These are phyloP conservation scores for Colletotrichum caudatum DNA, from an alignment of 2,329 filamentous ascomycete genomes.

Conservation along the genomic window DNA sequence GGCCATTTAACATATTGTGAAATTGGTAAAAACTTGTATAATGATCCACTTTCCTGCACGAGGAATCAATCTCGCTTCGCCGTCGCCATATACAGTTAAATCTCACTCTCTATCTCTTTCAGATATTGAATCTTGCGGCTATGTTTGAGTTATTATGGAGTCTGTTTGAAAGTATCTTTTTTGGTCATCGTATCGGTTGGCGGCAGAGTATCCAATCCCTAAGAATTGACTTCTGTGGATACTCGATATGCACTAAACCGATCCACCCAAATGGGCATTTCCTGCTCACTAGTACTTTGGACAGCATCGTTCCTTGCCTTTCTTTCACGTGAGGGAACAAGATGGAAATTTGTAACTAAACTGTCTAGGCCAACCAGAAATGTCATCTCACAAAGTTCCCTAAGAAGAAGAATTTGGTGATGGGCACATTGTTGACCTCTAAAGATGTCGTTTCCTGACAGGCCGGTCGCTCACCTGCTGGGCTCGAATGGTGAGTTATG, in stretches of 20 bases:
- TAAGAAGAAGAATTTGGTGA: slow-evolving; percentile 17
- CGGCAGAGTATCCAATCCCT: not conserved
- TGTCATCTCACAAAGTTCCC: not conserved
- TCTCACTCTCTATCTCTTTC: too few species aligned
- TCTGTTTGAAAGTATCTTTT: too few species aligned
- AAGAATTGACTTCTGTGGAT: not conserved
- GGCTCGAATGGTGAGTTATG: slow-evolving; percentile 68
- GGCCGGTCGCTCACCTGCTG: slow-evolving; percentile 66
- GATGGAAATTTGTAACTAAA: slow-evolving; percentile 6
- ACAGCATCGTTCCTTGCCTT: not conserved
- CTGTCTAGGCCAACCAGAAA: not conserved
- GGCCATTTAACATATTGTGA: slow-evolving; percentile 12
- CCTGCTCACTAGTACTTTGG: not conserved
- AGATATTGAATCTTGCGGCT: too few species aligned
- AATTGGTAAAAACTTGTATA: too few species aligned
- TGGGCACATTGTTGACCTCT: slow-evolving; percentile 29
- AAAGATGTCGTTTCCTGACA: slow-evolving; percentile 60
- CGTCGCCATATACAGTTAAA: too few species aligned
- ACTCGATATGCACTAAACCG: slow-evolving; percentile 37
- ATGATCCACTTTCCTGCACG: too few species aligned
- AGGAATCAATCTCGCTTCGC: too few species aligned
- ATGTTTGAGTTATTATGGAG: too few species aligned
- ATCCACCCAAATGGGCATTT: slow-evolving; percentile 11
- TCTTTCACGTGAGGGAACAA: slow-evolving; percentile 4
- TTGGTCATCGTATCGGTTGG: too few species aligned